Evolutionary conservation across 2,329 filamentous ascomycete species (phyloP), one percentile per base, ranked within the genome.

Genomic region (Pyrenophora tritici-repentis): DNA sequence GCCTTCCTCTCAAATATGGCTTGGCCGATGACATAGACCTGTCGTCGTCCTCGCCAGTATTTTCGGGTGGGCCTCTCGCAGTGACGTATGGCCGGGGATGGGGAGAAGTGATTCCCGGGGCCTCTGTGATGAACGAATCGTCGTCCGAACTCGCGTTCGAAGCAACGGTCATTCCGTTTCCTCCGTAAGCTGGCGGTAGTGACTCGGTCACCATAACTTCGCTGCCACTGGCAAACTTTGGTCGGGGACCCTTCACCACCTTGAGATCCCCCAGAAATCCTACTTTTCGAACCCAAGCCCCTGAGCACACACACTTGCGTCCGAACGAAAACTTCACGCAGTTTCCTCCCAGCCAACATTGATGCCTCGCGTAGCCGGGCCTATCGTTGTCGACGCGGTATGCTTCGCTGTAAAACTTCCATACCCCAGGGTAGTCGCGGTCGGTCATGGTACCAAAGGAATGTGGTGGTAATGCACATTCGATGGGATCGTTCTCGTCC

Each of bases 111-210:
- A 42, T 7, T 17, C 18, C 26, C 10, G 24, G 14, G 14, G 26
- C 26, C 26, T 42, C 13, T 10, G 39, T 42, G 39, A 32, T 24
- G 39, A 42, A 13, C 1, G 39, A 22, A 3, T 14, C 24, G 39
- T 9, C 9, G n/a, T 12, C 26, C 17, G n/a, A 5, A 9, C 14
- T 17, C 4, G 4, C 39, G 7, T 4, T 4, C 12, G 39, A 32
- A 26, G 26, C 39, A 32, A 42, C 24, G 12, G 39, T 42, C n/a
- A 42, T 29, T 16, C 39, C 39, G 14, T 42, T 20, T 42, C 39
- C 26, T 12, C 39, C 39, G 9, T n/a, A 18, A 13, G 24, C 16
- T 18, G 31, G 24, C 16, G 39, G 24, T 18, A 26, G 16, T 26
- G 24, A 42, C 26, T 20, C 24, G 9, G 24, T 29, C 14, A 32